phyloP scores from a whole-genome alignment of 331 rosid species.

The Pyracantha coccinea region DNA sequence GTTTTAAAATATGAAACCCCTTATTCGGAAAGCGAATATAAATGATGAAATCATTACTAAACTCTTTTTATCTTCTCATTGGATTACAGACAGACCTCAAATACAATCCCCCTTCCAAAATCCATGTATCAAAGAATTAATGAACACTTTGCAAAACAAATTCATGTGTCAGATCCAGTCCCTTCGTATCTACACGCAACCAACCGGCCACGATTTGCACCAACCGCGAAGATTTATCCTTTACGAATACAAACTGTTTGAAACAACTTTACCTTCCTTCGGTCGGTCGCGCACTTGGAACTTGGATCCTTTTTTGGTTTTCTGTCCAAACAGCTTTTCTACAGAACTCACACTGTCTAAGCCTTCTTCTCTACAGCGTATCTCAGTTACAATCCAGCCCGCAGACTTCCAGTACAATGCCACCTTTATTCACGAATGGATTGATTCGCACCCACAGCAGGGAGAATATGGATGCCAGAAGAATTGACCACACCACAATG shows the following conservation, averaged over 20 bases:
- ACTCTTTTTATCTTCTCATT: neutral
- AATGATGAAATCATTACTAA: neutral
- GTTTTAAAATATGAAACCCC: neutral
- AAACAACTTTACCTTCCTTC: neutral
- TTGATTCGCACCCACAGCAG: conserved; percentile 84
- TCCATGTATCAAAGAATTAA: conserved; percentile 25
- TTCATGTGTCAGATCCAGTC: conserved; percentile 13
- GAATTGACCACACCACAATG: conserved; percentile 76
- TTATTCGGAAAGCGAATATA: neutral
- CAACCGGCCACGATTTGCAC: conserved; percentile 1
- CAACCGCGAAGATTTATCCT: neutral
- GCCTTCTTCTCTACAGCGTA: neutral
- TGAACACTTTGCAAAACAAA: conserved; percentile 22
- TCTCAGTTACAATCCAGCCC: conserved; percentile 70
- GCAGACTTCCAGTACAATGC: conserved; percentile 67
- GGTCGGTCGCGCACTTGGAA: neutral
- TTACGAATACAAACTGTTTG: neutral
- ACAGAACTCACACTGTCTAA: neutral
- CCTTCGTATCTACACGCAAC: conserved; percentile 29
- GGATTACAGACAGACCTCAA: conserved; percentile 14
- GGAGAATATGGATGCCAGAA: conserved; percentile 65
- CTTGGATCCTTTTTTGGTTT: neutral
- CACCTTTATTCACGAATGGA: conserved; percentile 60
- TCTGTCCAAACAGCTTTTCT: conserved; percentile 5
- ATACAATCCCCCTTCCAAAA: conserved; percentile 12